Conservation (phyloP, 2,329 filamentous ascomycete species). For the Neofusicoccum sp. region DNA sequence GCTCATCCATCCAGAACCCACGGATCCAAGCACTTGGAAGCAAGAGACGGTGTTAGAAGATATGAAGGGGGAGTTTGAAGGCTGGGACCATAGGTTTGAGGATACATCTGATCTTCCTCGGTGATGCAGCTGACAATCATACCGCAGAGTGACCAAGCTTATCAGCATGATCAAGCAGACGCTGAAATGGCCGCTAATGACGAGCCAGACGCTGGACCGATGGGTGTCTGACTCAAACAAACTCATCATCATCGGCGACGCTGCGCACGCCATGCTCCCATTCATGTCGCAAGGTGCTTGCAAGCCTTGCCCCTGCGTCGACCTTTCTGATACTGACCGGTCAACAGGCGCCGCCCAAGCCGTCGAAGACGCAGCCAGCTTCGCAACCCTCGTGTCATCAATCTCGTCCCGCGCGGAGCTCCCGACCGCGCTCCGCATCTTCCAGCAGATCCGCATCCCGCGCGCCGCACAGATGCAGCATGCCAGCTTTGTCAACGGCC, state of each 20-base stretch:
- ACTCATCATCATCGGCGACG: conserved; percentile 28
- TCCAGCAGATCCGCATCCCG: conserved; percentile 40
- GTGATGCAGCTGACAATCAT: conserved; percentile 18
- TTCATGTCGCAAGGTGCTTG: conserved; percentile 36
- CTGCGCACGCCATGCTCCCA: conserved; percentile 30
- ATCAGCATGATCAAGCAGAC: conserved; percentile 30
- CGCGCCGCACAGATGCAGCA: conserved; percentile 46
- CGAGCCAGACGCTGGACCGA: conserved; percentile 20
- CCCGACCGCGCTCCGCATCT: conserved; percentile 38
- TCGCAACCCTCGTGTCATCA: conserved; percentile 50
- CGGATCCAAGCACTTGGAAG: conserved; percentile 56
- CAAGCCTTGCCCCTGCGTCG: neutral
- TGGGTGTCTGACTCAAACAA: conserved; percentile 26
- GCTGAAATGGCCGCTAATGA: conserved; percentile 30
- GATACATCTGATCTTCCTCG: conserved; percentile 30
- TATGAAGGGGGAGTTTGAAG: conserved; percentile 59
- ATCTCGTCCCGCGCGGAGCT: conserved; percentile 34
- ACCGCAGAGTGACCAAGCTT: conserved; percentile 28
- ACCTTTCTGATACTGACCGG: neutral
- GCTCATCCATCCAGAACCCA: conserved; percentile 62
- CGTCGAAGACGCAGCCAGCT: conserved; percentile 67
- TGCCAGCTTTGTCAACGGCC: conserved; percentile 50
- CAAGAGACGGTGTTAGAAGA: conserved; percentile 59
- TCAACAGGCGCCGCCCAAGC: conserved; percentile 58
- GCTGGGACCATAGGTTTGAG: conserved; percentile 63